Conservation (phyloP, 345 rosid species). For the Eutrema heterophyllum region DNA sequence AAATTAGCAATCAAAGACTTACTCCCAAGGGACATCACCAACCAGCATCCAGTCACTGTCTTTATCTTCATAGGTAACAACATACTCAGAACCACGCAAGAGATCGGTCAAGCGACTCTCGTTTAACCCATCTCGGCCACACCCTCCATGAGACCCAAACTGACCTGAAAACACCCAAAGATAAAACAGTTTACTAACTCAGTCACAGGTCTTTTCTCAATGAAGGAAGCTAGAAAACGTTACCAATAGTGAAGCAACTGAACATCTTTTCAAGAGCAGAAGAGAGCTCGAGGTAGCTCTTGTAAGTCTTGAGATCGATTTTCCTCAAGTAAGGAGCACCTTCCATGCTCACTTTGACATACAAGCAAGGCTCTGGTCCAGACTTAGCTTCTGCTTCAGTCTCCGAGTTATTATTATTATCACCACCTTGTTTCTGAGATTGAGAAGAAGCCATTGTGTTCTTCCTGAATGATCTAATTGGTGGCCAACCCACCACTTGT, state of each 20-base stretch:
- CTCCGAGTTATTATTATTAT: constrained; percentile 11
- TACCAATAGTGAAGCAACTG: constrained; percentile 69
- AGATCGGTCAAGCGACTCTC: constrained; percentile 53
- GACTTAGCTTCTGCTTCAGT: constrained; percentile 38
- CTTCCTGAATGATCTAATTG: constrained; percentile 68
- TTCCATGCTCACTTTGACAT: constrained; percentile 81
- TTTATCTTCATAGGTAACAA: constrained; percentile 77
- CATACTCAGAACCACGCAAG: constrained; percentile 68
- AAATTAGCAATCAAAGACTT: constrained; percentile 34
- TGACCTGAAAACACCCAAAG: constrained; percentile 41
- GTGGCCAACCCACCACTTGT: constrained; percentile 89
- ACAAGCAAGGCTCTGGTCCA: constrained; percentile 46
- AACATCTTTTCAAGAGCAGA: constrained; percentile 74
- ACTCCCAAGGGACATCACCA: constrained; percentile 90
- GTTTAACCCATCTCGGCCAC: constrained; percentile 45
- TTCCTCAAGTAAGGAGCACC: constrained; percentile 76
- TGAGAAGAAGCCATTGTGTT: constrained; percentile 64
- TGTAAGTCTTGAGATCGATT: constrained; percentile 60
- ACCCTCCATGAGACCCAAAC: constrained; percentile 49
- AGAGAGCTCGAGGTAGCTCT: constrained; percentile 56
- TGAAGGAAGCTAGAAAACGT: not conserved
- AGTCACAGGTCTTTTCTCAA: not conserved
- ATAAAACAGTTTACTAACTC: not conserved
- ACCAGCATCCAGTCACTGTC: constrained; percentile 90
- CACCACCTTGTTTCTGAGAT: constrained; percentile 39